Evolutionary conservation across 164 flowering plant species (phyloP).

Genomic region (Sextonia rubra): DNA sequence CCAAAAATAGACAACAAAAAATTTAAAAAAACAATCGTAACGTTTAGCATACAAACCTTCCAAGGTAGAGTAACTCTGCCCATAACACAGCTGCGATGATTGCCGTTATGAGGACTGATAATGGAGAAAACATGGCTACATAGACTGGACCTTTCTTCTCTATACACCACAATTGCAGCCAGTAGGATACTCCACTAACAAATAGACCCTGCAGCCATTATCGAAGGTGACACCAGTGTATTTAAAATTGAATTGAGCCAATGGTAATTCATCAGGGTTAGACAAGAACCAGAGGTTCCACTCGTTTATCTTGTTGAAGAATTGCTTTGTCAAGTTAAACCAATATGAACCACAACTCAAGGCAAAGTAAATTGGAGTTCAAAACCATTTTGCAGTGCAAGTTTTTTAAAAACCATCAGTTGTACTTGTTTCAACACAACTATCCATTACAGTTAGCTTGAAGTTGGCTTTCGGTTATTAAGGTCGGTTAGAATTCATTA

Average conservation of each 20-base stretch:
- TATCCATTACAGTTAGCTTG: too few species aligned
- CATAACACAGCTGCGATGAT: constrained; percentile 22
- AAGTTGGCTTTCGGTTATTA: too few species aligned
- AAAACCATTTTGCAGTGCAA: too few species aligned
- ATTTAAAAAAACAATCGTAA: not conserved
- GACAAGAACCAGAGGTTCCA: not conserved
- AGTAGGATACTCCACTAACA: constrained; percentile 26
- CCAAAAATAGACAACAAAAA: not conserved
- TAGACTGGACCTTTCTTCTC: constrained; percentile 38
- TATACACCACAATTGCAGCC: constrained; percentile 31
- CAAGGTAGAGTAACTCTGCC: constrained; percentile 19
- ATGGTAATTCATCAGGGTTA: not conserved
- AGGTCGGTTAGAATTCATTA: too few species aligned
- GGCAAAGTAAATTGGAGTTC: not conserved
- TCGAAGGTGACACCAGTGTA: not conserved
- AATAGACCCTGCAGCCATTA: constrained; percentile 26
- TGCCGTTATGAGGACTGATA: constrained; percentile 24
- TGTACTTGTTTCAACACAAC: too few species aligned
- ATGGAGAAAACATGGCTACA: constrained; percentile 28
- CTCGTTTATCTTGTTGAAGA: not conserved
- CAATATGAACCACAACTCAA: not conserved
- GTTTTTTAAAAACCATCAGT: too few species aligned
- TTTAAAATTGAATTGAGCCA: too few species aligned
- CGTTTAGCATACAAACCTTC: constrained; percentile 21
- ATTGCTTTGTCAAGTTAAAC: not conserved